Evolutionary conservation across 2,329 filamentous ascomycete genomes (phyloP).

Genomic region (Neopestalotiopsis clavispora): DNA sequence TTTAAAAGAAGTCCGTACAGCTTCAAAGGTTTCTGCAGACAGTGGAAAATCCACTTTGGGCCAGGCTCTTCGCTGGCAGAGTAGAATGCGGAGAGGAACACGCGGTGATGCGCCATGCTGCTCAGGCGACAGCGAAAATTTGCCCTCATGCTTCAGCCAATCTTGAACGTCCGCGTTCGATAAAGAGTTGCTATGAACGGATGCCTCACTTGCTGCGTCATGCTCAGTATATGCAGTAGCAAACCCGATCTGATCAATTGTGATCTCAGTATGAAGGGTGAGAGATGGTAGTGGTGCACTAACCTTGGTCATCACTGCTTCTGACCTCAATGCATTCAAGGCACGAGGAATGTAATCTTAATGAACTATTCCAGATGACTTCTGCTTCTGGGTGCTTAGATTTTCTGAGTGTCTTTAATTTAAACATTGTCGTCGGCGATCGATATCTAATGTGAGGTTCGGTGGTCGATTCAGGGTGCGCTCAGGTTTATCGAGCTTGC

Average conservation of each 20-base stretch:
- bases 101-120: background rate
- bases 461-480: too few relatives aligned
- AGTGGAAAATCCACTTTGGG: background rate
- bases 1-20: background rate
- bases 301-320: too few relatives aligned
- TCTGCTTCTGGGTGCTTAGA: too few relatives aligned
- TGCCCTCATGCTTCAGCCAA: background rate
- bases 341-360: too few relatives aligned
- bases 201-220: background rate
- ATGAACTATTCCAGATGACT: too few relatives aligned
- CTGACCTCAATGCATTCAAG: too few relatives aligned
- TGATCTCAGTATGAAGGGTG: too few relatives aligned
- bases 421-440: too few relatives aligned
- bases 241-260: background rate
- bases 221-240: background rate
- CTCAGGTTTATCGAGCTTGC: too few relatives aligned
- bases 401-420: too few relatives aligned
- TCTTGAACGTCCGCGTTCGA: background rate
- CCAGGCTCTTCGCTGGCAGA: background rate
- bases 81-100: background rate
- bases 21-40: background rate
- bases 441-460: too few relatives aligned
- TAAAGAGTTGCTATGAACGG: background rate
- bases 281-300: too few relatives aligned
- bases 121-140: background rate